Base-by-base conservation (phyloP, 768 basidiomycete species). In the Leccinum incarnatum region DNA sequence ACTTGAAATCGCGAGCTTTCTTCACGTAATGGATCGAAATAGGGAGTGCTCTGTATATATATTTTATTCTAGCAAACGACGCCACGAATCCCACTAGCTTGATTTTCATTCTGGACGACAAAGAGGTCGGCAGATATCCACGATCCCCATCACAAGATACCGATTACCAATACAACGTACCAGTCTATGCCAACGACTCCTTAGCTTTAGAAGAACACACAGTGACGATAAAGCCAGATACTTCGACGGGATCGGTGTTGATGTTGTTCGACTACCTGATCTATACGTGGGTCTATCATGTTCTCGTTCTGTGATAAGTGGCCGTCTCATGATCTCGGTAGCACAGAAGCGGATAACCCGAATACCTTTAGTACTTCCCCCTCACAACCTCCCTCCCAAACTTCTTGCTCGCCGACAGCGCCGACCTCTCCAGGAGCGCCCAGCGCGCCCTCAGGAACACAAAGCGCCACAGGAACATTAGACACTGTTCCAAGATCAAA, bases 11-110 rank as follows among this genome's bases (percentile, higher is more conserved):
- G 9, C 9, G 2, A 15, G 3, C 46, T 21, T 32, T 36, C 19
- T 42, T 23, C 29, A 23, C 6, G 8, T 14, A 17, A 27, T 1
- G 11, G 17, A 17, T 19, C 17, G 10, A 21, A 23, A 27, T 49
- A 67, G 63, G 66, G 15, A 67, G 30, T 8, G 60, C 54, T 1
- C 0, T 67, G 5, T 67, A 67, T 21, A 57, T 67, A 49, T 67
- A 57, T 32, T 67, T 67, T 21, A 67, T 62, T 49, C 11, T 60
- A 0, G 60, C 56, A 5, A 67, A 67, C 47, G 55, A 2, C 1
- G 2, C 56, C 5, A 19, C 42, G 3, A 15, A 9, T 1, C 10
- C 42, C 14, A 64, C 60, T 0, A 10, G 55, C 2, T 23, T 64
- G 4, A 5, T 45, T 4, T 67, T 67, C 36, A 6, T 36, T 2